Evolutionary conservation across 495 filamentous ascomycete genomes (phyloP), one percentile per base, ranked within the genome.

Genomic region (Lindgomyces ingoldianus): DNA sequence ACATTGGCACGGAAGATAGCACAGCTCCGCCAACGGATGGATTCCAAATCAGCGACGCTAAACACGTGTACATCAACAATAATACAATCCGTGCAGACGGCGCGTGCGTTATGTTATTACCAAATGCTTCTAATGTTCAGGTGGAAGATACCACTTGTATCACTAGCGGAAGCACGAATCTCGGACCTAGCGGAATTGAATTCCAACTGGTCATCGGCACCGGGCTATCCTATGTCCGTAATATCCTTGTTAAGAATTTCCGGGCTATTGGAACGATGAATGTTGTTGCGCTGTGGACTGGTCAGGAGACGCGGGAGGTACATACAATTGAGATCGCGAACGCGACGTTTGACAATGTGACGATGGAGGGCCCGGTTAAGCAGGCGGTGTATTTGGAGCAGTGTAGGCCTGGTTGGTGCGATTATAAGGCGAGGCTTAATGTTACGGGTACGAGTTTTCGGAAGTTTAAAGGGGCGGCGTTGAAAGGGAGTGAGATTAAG

Each of bases 41-140:
- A 4, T 54, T 21, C 24, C 8, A 24, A 12, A 26, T 62, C 9
- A 50, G 55, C 1, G 3, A 47, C 12, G 39, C 60, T 1, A 18
- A 55, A 25, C 60, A 62, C 47, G 60, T 55, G 4, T 62, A 62
- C 25, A 19, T 62, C 16, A 54, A 42, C 36, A 62, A 62, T 41
- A 55, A 30, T 39, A 62, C 60, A 3, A 47, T 62, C 1, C 19
- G 49, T 36, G 48, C 60, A 10, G 36, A 4, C 19, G 39, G 19
- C 0, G 18, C 49, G 21, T 62, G 60, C 22, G 60, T 62, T 2
- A 8, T 9, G 4, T 19, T 62, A n/a, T 21, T 45, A 18, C 48
- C 60, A 19, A 55, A 62, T 29, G 21, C 22, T 14, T 21, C 49
- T 16, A 62, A 62, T 36, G 19, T 62, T 0, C 60, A 62, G 25